Evolutionary conservation across 495 filamentous ascomycete species (phyloP).

Genomic region (Margaritispora aquatica): DNA sequence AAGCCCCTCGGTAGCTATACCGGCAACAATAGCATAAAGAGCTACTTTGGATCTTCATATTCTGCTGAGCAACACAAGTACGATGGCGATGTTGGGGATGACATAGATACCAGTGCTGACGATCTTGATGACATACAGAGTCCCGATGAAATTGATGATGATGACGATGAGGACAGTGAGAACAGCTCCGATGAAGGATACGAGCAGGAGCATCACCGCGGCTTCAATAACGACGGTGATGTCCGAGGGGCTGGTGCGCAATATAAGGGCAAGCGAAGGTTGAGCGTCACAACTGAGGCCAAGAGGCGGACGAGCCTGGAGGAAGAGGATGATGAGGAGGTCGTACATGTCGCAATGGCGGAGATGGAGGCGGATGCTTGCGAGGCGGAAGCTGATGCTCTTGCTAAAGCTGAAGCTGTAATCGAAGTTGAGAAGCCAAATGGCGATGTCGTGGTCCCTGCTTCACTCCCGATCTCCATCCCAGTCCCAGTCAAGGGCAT

Average conservation of each 20-base stretch:
- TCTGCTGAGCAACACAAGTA: too few species aligned
- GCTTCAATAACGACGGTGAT: conserved; percentile 26
- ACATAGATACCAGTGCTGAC: conserved; percentile 17
- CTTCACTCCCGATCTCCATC: too few species aligned
- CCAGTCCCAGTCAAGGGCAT: too few species aligned
- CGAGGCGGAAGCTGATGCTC: too few species aligned
- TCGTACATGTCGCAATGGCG: conserved; percentile 23
- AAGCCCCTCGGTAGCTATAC: background rate
- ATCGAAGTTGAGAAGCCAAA: background rate
- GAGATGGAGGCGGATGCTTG: conserved; percentile 6
- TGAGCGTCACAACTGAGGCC: conserved; percentile 39
- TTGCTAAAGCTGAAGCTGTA: too few species aligned
- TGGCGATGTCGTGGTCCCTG: too few species aligned
- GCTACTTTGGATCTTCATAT: background rate
- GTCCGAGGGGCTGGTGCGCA: conserved; percentile 26
- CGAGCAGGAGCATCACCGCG: too few species aligned
- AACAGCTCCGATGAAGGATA: conserved; percentile 23
- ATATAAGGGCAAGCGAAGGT: conserved; percentile 15
- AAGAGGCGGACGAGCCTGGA: conserved; percentile 47
- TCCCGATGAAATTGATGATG: conserved; percentile 28
- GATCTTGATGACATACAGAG: conserved; percentile 17
- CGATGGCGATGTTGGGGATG: conserved; percentile 12
- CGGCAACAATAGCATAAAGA: background rate
- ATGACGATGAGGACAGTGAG: conserved; percentile 23
- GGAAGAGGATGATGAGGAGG: conserved; percentile 47